Conservation (phyloP, 192 early-diverging fungal genomes). For the Coemansia sp. region DNA sequence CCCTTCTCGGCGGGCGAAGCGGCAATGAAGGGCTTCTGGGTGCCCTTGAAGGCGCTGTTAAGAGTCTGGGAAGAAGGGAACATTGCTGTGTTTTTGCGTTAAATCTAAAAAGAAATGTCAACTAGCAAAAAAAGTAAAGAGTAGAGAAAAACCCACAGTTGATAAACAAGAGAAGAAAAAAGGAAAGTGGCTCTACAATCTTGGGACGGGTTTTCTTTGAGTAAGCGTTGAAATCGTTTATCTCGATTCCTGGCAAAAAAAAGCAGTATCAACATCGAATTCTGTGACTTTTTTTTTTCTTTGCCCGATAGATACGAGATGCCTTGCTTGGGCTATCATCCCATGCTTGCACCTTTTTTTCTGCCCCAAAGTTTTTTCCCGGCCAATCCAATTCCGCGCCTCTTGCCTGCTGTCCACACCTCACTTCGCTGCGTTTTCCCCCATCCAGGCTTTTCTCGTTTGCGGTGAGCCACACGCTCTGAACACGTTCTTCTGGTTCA, state of each 20-base stretch:
- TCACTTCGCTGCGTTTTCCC: not conserved
- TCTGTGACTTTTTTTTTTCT: not conserved
- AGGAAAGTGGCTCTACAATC: not conserved
- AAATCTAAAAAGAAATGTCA: conserved; percentile 1
- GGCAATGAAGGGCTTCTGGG: conserved; percentile 52
- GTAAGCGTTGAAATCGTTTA: not conserved
- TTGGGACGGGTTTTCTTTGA: conserved; percentile 1
- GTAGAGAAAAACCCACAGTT: conserved; percentile 3
- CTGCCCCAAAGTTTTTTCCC: not conserved
- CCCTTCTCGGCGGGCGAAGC: conserved; percentile 50
- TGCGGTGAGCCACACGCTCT: not conserved
- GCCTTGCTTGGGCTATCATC: conserved; percentile 1
- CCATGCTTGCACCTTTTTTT: not conserved
- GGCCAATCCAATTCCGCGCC: conserved; percentile 1
- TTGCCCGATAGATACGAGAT: not conserved
- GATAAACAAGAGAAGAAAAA: conserved; percentile 6
- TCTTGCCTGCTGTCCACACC: not conserved
- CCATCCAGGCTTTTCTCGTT: not conserved
- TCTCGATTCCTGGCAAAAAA: not conserved
- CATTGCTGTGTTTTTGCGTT: conserved; percentile 12
- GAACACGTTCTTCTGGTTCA: not conserved
- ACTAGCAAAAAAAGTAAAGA: not conserved
- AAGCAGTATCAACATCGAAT: not conserved
- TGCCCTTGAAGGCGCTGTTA: conserved; percentile 46
- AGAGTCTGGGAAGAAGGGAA: conserved; percentile 49